Evolutionary conservation across 129 eudicot species (phyloP).

Genomic region (Smallanthus sonchifolius): DNA sequence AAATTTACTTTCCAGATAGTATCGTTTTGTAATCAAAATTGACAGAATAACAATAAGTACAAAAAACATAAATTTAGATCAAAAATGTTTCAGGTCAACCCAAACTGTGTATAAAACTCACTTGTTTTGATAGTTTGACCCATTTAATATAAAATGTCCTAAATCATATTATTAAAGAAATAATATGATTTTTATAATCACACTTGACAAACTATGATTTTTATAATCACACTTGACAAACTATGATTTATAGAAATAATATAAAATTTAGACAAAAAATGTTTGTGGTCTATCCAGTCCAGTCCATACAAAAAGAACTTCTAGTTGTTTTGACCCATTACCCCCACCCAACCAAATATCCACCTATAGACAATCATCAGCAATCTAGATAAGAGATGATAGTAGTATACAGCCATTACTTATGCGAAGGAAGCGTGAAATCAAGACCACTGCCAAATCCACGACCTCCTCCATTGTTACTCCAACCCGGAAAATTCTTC

Average conservation of each 20-base stretch:
- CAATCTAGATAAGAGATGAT: slow-evolving; percentile 5
- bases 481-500: slow-evolving; percentile 90
- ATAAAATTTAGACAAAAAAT: background rate
- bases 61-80: background rate
- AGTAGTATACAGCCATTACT: slow-evolving; percentile 36
- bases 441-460: slow-evolving; percentile 90
- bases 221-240: background rate
- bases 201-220: background rate
- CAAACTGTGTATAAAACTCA: background rate
- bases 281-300: background rate
- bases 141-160: background rate
- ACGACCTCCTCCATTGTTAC: slow-evolving; percentile 68
- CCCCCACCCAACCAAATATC: background rate
- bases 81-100: background rate
- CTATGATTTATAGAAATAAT: background rate
- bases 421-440: slow-evolving; percentile 98
- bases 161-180: background rate
- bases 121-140: background rate
- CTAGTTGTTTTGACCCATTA: background rate
- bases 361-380: background rate
- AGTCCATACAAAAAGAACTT: background rate
- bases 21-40: background rate
- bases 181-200: background rate
- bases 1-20: background rate
- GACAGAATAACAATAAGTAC: background rate